Evolutionary conservation across 805 yeast genomes (phyloP), one percentile per base, ranked within the genome.

Genomic region (Candida rishiriensis): DNA sequence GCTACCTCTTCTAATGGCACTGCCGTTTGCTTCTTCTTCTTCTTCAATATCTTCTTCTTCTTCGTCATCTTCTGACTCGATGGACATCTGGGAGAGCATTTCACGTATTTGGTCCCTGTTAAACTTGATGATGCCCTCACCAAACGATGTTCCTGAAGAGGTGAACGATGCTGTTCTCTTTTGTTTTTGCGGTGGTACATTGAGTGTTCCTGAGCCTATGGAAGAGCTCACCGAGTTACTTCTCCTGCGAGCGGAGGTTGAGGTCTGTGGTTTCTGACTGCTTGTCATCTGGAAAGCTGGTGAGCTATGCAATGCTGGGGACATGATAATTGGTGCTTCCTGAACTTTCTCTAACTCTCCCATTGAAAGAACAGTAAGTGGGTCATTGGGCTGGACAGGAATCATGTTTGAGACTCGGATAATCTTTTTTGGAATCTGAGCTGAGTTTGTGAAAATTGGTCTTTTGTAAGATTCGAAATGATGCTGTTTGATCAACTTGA

Each of bases 141-240:
- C 68, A 45, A 63, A 63, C 12, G 66, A 63, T 14, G 59, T 57
- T 26, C 68, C 68, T 1, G 65, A 60, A 2, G 68, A 63, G n/a
- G 68, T 63, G 35, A 63, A 60, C 4, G 65, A 60, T 1, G 66
- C 58, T 6, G 52, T 47, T 29, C 57, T 44, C 18, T 34, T 38
- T 8, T 36, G 35, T n/a, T 33, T 26, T 34, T 32, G 42, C 18
- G 36, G 34, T 5, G 39, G 21, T 21, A 21, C 26, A 21, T 21
- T 21, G 26, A 21, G 26, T 21, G 26, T 21, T 21, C 26, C 26
- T 21, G 26, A 21, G 26, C 26, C 26, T 21, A 7, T 35, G 43
- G 29, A 18, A 42, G 40, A 16, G 28, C 30, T n/a, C 29, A 21
- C 26, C 7, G 26, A 21, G 26, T 21, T 21, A 11, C 14, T 12